phyloP scores from a whole-genome alignment of 768 basidiomycete species.

The Suillus fuscotomentosus region DNA sequence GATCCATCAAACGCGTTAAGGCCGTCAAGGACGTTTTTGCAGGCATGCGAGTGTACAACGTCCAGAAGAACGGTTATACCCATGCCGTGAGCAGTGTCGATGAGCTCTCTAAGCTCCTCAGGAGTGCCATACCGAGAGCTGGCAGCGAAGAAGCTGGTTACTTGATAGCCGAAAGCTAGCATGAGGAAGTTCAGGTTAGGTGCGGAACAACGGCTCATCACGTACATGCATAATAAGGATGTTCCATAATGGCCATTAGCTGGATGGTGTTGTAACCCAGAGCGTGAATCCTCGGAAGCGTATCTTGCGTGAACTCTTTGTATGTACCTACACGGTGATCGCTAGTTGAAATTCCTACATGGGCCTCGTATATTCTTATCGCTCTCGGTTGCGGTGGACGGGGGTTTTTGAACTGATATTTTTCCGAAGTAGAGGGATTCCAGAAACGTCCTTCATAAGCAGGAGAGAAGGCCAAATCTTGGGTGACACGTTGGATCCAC shows the following conservation, averaged over 20 bases:
- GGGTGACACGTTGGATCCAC: constrained; percentile 95
- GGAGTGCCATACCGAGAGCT: constrained; percentile 96
- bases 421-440: constrained; percentile 79
- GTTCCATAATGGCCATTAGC: constrained; percentile 98
- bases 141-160: constrained; percentile 95
- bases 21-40: constrained; percentile 96
- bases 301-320: constrained; percentile 87
- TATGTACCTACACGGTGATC: constrained; percentile 91
- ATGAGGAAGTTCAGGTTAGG: constrained; percentile 3
- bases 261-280: constrained; percentile 97
- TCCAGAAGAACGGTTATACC: constrained; percentile 93
- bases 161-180: constrained; percentile 95
- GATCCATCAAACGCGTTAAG: constrained; percentile 96
- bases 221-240: constrained; percentile 96
- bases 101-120: constrained; percentile 92
- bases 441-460: constrained; percentile 98
- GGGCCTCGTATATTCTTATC: constrained; percentile 92
- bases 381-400: constrained; percentile 65
- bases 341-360: constrained; percentile 93
- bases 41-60: constrained; percentile 97
- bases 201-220: constrained; percentile 2
- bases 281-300: constrained; percentile 84
- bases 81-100: constrained; percentile 93
- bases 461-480: constrained; percentile 86
- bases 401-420: constrained; percentile 80